Evolutionary conservation across 2,329 filamentous ascomycete genomes (phyloP), one percentile per base, ranked within the genome.

Genomic region (Coniochaeta sp.): DNA sequence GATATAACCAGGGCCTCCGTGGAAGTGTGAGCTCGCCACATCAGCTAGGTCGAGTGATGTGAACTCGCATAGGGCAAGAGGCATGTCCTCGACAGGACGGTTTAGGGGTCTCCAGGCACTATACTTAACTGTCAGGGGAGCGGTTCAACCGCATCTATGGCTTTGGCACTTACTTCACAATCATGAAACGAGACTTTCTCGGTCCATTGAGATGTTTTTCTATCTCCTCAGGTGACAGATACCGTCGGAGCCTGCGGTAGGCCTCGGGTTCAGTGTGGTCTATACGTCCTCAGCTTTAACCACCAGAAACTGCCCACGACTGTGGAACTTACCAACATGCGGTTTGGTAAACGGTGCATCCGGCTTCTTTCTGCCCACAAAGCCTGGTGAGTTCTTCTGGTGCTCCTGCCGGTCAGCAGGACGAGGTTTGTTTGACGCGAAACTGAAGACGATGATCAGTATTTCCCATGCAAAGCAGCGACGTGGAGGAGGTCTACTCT

Each of bases 51-150:
- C 46, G 6, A 48, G 27, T 13, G 46, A 48, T 4, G 46, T 8
- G 16, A 48, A 48, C 16, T 28, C 46, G 28, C 46, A 48, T 30
- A 48, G 28, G 2, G 46, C 46, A 13, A 48, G 46, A 16, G 46
- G 46, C 46, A 48, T 48, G 46, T 48, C 46, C 31, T 48, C 46
- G n/a, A 27, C 46, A 16, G 46, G 46, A 10, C 27, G 46, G 16
- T 32, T 48, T 16, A 48, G 31, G 6, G 46, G 46, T n/a, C 46
- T 30, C 46, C 46, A 48, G 16, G 46, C 46, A 31, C 46, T 48
- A 6, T 13, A 14, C n/a, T 20, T 30, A 7, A 12, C 20, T 2
- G 31, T 32, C 8, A 48, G n/a, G 13, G n/a, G 6, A 31, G 33
- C 33, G 14, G n/a, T n/a, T n/a, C n/a, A n/a, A n/a, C n/a, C n/a